These are phyloP conservation scores for Trypanosoma mega DNA, from an alignment of 208 protist species.

Conservation along the genomic window DNA sequence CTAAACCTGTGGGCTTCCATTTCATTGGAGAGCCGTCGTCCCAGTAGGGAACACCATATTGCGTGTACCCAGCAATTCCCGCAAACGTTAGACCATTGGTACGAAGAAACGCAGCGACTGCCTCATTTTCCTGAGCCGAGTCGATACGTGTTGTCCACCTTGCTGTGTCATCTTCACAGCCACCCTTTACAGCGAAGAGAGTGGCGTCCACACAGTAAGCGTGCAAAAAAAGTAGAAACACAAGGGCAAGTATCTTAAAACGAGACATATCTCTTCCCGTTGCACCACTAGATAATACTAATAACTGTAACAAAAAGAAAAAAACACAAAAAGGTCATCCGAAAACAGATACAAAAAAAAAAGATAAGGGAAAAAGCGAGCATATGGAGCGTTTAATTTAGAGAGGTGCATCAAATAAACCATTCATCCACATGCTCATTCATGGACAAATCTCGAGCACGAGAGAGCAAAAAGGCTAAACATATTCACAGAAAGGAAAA, in stretches of 20 bases:
- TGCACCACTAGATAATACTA: not conserved
- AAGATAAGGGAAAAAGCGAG: too few species aligned
- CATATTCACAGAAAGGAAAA: conserved; percentile 2
- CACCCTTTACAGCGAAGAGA: conserved; percentile 16
- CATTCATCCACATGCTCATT: too few species aligned
- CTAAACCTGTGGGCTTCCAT: conserved; percentile 33
- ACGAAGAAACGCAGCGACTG: conserved; percentile 33
- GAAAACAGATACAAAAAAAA: too few species aligned
- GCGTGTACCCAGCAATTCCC: conserved; percentile 37
- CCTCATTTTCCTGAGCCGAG: conserved; percentile 33
- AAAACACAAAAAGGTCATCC: too few species aligned
- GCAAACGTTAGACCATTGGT: conserved; percentile 25
- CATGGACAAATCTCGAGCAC: not conserved
- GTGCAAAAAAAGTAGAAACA: conserved; percentile 3
- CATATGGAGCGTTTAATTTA: too few species aligned
- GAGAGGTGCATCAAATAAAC: too few species aligned
- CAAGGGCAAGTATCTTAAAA: conserved; percentile 5
- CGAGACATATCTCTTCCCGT: conserved; percentile 2
- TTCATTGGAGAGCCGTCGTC: conserved; percentile 33
- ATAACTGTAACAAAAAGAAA: too few species aligned
- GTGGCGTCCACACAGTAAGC: conserved; percentile 3
- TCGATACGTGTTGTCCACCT: conserved; percentile 24
- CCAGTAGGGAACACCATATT: conserved; percentile 28
- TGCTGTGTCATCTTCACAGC: conserved; percentile 13
- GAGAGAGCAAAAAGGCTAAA: not conserved